Evolutionary conservation across 106 monocot species (phyloP).

Genomic region (Dioscorea dumetorum): DNA sequence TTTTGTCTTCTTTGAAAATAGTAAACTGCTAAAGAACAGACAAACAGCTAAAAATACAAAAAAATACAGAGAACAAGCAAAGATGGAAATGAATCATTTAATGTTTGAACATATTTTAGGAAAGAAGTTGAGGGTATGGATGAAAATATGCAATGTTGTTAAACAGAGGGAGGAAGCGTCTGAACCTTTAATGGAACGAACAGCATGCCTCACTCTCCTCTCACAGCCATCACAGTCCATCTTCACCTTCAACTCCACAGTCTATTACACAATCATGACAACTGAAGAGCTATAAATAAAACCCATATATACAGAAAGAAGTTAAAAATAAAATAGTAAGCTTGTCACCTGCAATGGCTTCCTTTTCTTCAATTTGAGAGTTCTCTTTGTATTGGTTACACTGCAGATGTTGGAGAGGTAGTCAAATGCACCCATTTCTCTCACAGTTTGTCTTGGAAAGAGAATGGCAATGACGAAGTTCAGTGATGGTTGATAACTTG

Average conservation of each 20-base stretch:
- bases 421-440: constrained; percentile 52
- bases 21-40: too few species aligned
- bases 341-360: constrained; percentile 10
- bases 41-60: too few species aligned
- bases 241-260: constrained; percentile 11
- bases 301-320: background rate
- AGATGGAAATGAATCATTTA: too few species aligned
- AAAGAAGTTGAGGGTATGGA: too few species aligned
- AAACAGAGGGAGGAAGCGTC: background rate
- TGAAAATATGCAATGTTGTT: background rate
- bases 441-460: background rate
- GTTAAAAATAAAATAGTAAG: background rate
- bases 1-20: too few species aligned
- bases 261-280: background rate
- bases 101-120: too few species aligned
- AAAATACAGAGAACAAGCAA: too few species aligned
- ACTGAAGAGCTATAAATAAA: background rate
- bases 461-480: background rate
- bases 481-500: background rate
- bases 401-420: constrained; percentile 44
- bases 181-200: constrained; percentile 2
- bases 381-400: constrained; percentile 26
- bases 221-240: constrained; percentile 16
- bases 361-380: constrained; percentile 1
- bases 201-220: constrained; percentile 7